Evolutionary conservation across 2,329 filamentous ascomycete species (phyloP).

Genomic region (Aureobasidium sp.): DNA sequence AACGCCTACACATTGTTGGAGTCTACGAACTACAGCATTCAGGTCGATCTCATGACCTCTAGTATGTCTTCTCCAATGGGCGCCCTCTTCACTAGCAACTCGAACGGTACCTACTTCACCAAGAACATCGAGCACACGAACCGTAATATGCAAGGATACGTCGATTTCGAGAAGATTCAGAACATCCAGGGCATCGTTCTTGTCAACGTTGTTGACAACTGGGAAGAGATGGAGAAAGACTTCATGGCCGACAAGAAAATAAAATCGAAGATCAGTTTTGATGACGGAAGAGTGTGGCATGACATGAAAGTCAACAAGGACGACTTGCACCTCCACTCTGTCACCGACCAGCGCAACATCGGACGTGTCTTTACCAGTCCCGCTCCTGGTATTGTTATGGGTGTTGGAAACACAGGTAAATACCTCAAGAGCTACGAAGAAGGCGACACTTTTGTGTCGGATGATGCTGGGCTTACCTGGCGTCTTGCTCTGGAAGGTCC

Average conservation of each 20-base stretch:
- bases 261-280: slow-evolving; percentile 80
- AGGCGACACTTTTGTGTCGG: slow-evolving; percentile 78
- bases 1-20: slow-evolving; percentile 87
- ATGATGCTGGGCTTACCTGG: slow-evolving; percentile 87
- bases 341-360: slow-evolving; percentile 74
- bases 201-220: slow-evolving; percentile 84
- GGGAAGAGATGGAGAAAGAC: slow-evolving; percentile 59
- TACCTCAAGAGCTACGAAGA: slow-evolving; percentile 63
- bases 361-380: slow-evolving; percentile 90
- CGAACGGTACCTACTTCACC: slow-evolving; percentile 92
- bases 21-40: slow-evolving; percentile 95
- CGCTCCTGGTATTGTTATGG: slow-evolving; percentile 89
- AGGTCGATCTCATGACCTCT: slow-evolving; percentile 81
- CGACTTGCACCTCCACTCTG: slow-evolving; percentile 77
- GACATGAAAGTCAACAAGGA: slow-evolving; percentile 56
- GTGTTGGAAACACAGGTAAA: slow-evolving; percentile 80
- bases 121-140: slow-evolving; percentile 90
- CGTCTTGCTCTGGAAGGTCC: slow-evolving; percentile 65
- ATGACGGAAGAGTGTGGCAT: slow-evolving; percentile 85
- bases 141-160: slow-evolving; percentile 63
- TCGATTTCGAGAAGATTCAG: slow-evolving; percentile 92
- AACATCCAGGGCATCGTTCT: slow-evolving; percentile 89
- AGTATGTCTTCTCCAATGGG: slow-evolving; percentile 65
- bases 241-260: slow-evolving; percentile 54
- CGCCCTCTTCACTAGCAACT: slow-evolving; percentile 89